A percentile compares a stretch with the other conserved stretches of the same genome.
Conservation (phyloP, 2,329 filamentous ascomycete species). For the Emmonsiellopsis sp. region DNA sequence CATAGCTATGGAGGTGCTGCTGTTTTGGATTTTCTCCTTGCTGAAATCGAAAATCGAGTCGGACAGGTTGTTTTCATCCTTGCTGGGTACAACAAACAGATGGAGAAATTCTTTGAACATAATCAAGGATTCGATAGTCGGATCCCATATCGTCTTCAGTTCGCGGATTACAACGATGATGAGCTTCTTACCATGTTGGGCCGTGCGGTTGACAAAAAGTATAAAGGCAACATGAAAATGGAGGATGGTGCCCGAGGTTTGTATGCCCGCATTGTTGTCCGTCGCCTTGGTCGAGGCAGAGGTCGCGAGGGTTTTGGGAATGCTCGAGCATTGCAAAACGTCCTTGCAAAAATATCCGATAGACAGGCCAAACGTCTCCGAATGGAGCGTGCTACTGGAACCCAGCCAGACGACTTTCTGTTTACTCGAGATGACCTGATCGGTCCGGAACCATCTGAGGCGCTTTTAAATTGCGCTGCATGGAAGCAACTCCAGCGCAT, state of each 20-base stretch:
- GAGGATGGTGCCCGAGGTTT: conserved; percentile 52
- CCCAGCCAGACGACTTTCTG: conserved; percentile 45
- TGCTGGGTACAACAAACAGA: conserved; percentile 63
- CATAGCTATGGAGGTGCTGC: conserved; percentile 48
- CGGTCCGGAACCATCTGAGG: conserved; percentile 53
- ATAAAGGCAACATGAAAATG: conserved; percentile 45
- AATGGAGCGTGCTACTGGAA: conserved; percentile 34
- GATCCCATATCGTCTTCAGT: conserved; percentile 56
- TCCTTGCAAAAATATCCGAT: conserved; percentile 42
- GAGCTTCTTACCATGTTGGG: conserved; percentile 56
- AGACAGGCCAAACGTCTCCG: conserved; percentile 51
- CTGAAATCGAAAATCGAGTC: conserved; percentile 61
- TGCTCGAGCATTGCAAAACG: conserved; percentile 59
- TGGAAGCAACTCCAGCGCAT: conserved; percentile 51
- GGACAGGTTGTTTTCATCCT: conserved; percentile 64
- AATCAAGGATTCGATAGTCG: conserved; percentile 63
- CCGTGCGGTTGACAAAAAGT: conserved; percentile 46
- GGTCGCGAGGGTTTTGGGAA: conserved; percentile 64
- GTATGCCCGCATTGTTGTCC: conserved; percentile 53
- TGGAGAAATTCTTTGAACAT: conserved; percentile 67
- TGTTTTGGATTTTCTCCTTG: conserved; percentile 61
- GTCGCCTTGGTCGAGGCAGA: conserved; percentile 52
- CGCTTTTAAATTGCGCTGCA: conserved; percentile 42
- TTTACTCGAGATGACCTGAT: conserved; percentile 61
- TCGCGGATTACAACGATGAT: conserved; percentile 57